Percentiles rank a stretch among this genome's conserved stretches.
Conservation (phyloP, 495 filamentous ascomycete genomes). For the Penicillium argentinense region DNA sequence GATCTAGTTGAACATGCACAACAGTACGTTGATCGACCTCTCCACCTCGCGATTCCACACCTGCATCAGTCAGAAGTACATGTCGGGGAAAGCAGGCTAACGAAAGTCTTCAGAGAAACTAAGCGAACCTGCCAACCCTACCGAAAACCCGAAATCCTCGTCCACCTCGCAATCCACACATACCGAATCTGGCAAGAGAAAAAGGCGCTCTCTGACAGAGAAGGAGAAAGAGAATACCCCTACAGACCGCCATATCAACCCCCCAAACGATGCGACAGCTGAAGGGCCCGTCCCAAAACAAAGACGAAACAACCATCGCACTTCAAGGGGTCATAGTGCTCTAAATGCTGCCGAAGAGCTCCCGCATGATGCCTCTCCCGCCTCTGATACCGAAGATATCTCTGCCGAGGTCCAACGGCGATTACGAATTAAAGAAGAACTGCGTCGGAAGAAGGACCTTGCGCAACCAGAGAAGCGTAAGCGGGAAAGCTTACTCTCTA, state of each 20-base stretch:
- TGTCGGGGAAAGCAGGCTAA: neutral
- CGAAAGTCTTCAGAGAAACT: slow-evolving; percentile 3
- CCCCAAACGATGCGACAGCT: neutral
- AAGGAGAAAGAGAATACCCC: neutral
- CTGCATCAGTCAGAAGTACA: no score
- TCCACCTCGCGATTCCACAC: no score
- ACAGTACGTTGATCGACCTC: no score
- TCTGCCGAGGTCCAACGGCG: slow-evolving; percentile 45
- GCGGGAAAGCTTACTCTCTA: slow-evolving; percentile 38
- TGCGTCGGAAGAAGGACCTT: slow-evolving; percentile 27
- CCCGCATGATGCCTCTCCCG: slow-evolving; percentile 15
- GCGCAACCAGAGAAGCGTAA: slow-evolving; percentile 37
- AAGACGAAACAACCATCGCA: slow-evolving; percentile 6
- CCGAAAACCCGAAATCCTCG: neutral
- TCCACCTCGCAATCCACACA: slow-evolving; percentile 11
- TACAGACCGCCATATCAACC: neutral
- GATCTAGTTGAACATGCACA: no score
- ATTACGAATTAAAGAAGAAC: slow-evolving; percentile 39
- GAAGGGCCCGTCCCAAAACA: neutral
- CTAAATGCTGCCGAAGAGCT: slow-evolving; percentile 22
- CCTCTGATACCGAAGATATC: slow-evolving; percentile 47
- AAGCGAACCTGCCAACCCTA: neutral
- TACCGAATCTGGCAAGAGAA: slow-evolving; percentile 1
- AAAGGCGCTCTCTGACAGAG: slow-evolving; percentile 17
- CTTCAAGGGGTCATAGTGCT: no score